Evolutionary conservation across 2,329 filamentous ascomycete species (phyloP), one percentile per base, ranked within the genome.

Genomic region (Talaromyces sp.): DNA sequence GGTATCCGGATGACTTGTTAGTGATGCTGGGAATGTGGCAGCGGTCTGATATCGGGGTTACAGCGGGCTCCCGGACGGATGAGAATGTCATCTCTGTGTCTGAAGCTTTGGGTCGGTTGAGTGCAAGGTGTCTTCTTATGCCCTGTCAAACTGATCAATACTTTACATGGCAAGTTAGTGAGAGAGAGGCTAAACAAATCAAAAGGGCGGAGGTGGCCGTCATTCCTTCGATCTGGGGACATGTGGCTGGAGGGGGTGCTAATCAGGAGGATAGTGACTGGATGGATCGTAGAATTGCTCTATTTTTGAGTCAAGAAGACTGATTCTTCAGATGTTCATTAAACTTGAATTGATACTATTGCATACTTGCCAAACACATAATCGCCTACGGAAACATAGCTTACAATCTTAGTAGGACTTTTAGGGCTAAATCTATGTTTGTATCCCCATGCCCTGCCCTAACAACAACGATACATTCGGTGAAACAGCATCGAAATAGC

Each of bases 1-100:
- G 80, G 81, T 72, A 81, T 67, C 74, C 81, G 0, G 78, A 83
- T 63, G 77, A 84, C 67, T 63, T 83, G 27, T 70, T 83, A 1
- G 69, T 71, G 1, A 74, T 79, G 71, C 70, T 81, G 19, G 65
- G 73, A 10, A 82, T 81, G 79, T 83, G 82, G 82, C 80, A 84
- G 68, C 70, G 69, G 31, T 73, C 70, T 39, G 79, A 80, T 60
- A 71, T 83, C 52, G 70, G 79, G 1, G 69, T 66, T 14, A 70
- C 70, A 0, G 58, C 67, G 14, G 67, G 63, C 9, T 65, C 71
- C 43, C 66, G 6, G n/a, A 8, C n/a, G 5, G 33, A 68, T 5
- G 70, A 67, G 43, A 69, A 68, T 13, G 64, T 56, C 6, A 68
- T 61, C 1, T 69, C 70, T 10, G 49, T 68, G 66, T n/a, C 58